These are phyloP conservation scores for Mentha longifolia DNA, from an alignment of 257 asterid genomes.

Conservation along the genomic window DNA sequence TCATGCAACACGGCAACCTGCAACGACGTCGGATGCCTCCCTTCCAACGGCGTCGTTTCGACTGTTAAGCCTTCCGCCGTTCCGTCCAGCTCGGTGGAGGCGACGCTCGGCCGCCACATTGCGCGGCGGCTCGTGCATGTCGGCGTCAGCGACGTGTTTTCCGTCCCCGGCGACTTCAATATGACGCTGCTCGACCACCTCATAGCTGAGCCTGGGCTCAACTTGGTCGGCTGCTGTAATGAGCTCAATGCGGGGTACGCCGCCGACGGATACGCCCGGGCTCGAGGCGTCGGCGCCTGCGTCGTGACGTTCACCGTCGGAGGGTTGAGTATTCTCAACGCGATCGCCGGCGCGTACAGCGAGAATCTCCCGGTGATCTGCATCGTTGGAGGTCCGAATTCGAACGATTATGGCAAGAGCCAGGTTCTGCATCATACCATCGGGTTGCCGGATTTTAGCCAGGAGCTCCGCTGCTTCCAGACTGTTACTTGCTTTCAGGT, in stretches of 20 bases:
- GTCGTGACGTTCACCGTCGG: slow-evolving; percentile 53
- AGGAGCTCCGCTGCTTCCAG: slow-evolving; percentile 50
- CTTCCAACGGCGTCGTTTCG: slow-evolving; percentile 38
- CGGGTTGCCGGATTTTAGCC: slow-evolving; percentile 51
- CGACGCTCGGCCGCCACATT: slow-evolving; percentile 52
- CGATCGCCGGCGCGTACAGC: slow-evolving; percentile 51
- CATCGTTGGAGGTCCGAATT: slow-evolving; percentile 52
- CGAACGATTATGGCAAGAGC: slow-evolving; percentile 49
- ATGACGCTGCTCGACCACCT: slow-evolving; percentile 48
- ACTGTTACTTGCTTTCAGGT: slow-evolving; percentile 54
- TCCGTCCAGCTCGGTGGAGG: slow-evolving; percentile 29
- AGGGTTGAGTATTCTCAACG: slow-evolving; percentile 47
- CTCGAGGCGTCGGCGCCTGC: slow-evolving; percentile 51
- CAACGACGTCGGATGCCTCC: slow-evolving; percentile 37
- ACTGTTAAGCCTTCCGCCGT: slow-evolving; percentile 30
- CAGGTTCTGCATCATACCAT: slow-evolving; percentile 48
- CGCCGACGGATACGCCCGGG: slow-evolving; percentile 52
- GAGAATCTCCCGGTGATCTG: slow-evolving; percentile 52
- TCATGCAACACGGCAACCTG: slow-evolving; percentile 20
- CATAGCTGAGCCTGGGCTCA: slow-evolving; percentile 50
- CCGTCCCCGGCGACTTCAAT: slow-evolving; percentile 51
- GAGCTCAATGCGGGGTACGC: slow-evolving; percentile 56
- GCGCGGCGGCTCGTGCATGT: slow-evolving; percentile 51
- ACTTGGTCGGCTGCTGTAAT: slow-evolving; percentile 52
- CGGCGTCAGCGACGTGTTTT: slow-evolving; percentile 49